Evolutionary conservation across 371 early-diverging fungal genomes (phyloP).

Genomic region (Dinochytrium kinnereticum): DNA sequence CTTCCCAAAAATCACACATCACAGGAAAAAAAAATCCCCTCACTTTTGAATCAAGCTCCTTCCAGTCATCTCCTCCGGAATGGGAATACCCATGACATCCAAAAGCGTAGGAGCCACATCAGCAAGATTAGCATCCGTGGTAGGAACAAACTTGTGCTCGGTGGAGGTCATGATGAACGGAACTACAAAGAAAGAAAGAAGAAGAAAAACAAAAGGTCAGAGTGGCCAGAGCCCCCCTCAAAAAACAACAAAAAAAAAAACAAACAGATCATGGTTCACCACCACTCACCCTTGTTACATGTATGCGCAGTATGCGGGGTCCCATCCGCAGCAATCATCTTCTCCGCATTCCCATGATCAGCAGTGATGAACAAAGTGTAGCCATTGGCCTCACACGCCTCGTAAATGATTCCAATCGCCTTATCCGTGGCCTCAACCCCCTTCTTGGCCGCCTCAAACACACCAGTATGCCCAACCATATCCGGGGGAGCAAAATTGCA

Average conservation of each 20-base stretch:
- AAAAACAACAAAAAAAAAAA: conserved; percentile 18
- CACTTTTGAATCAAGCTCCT: conserved; percentile 35
- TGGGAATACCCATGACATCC: conserved; percentile 86
- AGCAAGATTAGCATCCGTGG: conserved; percentile 76
- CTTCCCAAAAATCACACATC: too few species aligned
- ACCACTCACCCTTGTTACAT: conserved; percentile 51
- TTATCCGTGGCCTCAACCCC: conserved; percentile 95
- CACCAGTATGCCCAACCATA: conserved; percentile 99
- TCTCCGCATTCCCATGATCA: conserved; percentile 99
- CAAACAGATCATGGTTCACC: conserved; percentile 4
- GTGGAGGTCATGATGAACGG: conserved; percentile 89
- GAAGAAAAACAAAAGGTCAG: background rate
- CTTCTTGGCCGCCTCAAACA: conserved; percentile 90
- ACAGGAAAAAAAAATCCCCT: background rate
- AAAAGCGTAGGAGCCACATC: conserved; percentile 99
- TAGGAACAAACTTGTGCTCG: conserved; percentile 46
- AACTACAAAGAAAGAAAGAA: conserved; percentile 56
- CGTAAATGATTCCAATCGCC: conserved; percentile 92
- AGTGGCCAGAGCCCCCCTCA: background rate
- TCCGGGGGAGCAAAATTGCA: conserved; percentile 99
- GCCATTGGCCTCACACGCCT: conserved; percentile 86
- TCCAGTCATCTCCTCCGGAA: conserved; percentile 98
- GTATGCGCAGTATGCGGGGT: conserved; percentile 97
- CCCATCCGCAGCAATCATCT: conserved; percentile 91
- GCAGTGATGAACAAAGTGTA: conserved; percentile 97